Evolutionary conservation across 106 monocot genomes (phyloP), one percentile per base, ranked within the genome.

Genomic region (Apostasia ramifera): DNA sequence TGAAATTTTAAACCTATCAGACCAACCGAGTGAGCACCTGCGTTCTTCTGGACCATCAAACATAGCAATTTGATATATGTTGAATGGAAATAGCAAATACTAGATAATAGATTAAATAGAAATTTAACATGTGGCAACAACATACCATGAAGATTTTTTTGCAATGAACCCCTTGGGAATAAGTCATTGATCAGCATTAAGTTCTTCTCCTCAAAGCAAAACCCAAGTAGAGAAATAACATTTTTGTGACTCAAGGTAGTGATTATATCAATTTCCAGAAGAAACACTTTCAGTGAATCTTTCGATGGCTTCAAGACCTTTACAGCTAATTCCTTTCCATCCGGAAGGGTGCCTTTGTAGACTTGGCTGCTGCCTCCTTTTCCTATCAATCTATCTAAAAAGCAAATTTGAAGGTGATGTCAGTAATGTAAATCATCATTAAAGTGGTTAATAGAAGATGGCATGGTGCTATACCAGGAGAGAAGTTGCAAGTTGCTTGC

Each of bases 361-460:
- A 95, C 95, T 10, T 56, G 56, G 78, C 95, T 95, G 52, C 74
- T 84, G 9, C 95, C 91, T 39, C 95, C 95, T 48, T 86, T 91
- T 48, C 95, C 95, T 44, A 91, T 85, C 65, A 91, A 63, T 2
- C 81, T 94, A 8, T 66, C 66, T 66, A 50, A 40, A 66, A 50
- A 45, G 43, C 2, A 26, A 38, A 57, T 49, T 2, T 26, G 26
- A 26, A 26, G 26, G 26, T 26, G 26, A 26, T 0, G 26, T 26
- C 26, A 26, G 26, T 26, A 26, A 26, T 26, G 26, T 26, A 26
- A 26, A 26, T 26, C 26, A 26, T 26, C 26, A 0, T 26, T 26
- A 26, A 26, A 26, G 26, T 26, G 26, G 26, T 26, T 26, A 26
- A 5, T 3, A 49, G 47, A 3, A n/a, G 10, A 59, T 13, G 12